These are phyloP conservation scores for Phytophthora citrophthora DNA, from an alignment of 352 stramenopile species.

Conservation along the genomic window DNA sequence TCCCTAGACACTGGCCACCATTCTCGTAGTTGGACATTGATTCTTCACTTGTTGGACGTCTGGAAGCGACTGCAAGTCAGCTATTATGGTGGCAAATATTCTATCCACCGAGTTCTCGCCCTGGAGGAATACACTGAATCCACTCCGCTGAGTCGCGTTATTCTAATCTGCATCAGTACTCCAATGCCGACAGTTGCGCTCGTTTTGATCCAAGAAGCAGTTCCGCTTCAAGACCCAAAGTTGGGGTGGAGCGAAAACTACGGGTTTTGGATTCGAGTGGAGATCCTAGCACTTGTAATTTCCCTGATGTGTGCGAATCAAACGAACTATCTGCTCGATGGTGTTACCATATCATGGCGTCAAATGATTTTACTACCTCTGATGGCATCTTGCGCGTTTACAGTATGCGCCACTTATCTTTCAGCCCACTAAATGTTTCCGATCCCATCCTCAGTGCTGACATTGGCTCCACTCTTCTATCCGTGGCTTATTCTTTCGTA, in stretches of 20 bases:
- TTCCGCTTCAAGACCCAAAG: constrained; percentile 26
- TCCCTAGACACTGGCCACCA: neutral
- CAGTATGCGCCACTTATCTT: neutral
- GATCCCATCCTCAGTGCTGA: constrained; percentile 26
- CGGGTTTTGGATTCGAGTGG: constrained; percentile 25
- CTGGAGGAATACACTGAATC: constrained; percentile 13
- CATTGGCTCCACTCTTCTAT: constrained; percentile 17
- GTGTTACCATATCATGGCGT: constrained; percentile 1
- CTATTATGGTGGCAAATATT: constrained; percentile 30
- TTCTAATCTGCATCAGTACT: constrained; percentile 8
- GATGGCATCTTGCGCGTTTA: neutral
- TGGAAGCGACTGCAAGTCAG: constrained; percentile 26
- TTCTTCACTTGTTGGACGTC: neutral
- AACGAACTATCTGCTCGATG: constrained; percentile 6
- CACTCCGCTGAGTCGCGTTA: constrained; percentile 1
- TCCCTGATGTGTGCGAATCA: neutral
- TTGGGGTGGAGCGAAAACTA: constrained; percentile 21
- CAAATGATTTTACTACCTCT: constrained; percentile 8
- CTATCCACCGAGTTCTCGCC: constrained; percentile 26
- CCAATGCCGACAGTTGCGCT: constrained; percentile 15
- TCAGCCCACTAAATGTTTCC: constrained; percentile 21
- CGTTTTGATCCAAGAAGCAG: constrained; percentile 17
- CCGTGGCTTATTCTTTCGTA: constrained; percentile 17
- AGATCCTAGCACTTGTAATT: constrained; percentile 1
- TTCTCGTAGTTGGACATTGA: neutral